A percentile compares a stretch with the other conserved stretches of the same genome.
Conservation (phyloP, 805 yeast species). For the Yarrowia sp. region DNA sequence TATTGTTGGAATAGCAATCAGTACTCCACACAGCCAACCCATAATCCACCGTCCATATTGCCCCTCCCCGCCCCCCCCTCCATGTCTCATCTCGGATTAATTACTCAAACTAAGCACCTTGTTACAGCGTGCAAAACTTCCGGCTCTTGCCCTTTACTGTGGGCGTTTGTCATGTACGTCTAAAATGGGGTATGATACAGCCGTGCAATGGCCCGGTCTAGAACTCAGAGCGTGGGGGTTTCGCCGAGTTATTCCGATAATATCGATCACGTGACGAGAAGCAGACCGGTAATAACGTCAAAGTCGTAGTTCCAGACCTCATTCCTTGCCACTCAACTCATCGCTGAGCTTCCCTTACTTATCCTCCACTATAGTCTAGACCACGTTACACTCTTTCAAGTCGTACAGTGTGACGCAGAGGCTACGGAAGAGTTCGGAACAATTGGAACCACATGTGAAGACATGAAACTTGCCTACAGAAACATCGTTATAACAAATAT, state of each 20-base stretch:
- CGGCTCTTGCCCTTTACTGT: neutral
- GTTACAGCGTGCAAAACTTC: neutral
- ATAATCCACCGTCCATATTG: too few species aligned
- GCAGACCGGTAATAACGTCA: too few species aligned
- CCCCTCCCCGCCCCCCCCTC: too few species aligned
- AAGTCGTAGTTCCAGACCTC: too few species aligned
- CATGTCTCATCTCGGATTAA: conserved; percentile 16
- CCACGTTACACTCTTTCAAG: neutral
- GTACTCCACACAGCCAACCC: too few species aligned
- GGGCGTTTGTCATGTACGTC: conserved; percentile 29
- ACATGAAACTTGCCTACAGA: neutral
- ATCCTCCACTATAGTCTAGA: conserved; percentile 1
- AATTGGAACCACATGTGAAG: neutral
- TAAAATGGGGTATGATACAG: conserved; percentile 23
- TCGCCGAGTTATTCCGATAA: too few species aligned
- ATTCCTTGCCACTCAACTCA: too few species aligned
- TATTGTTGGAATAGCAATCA: too few species aligned
- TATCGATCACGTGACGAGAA: too few species aligned
- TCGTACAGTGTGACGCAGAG: conserved; percentile 21
- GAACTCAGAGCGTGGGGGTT: neutral
- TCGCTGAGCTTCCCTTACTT: neutral
- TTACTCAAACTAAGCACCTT: neutral
- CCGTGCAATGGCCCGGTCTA: conserved; percentile 5
- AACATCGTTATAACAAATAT: too few species aligned
- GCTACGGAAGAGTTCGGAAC: conserved; percentile 2